Conservation (phyloP, 306 rosid genomes). For the Biancaea sappan region DNA sequence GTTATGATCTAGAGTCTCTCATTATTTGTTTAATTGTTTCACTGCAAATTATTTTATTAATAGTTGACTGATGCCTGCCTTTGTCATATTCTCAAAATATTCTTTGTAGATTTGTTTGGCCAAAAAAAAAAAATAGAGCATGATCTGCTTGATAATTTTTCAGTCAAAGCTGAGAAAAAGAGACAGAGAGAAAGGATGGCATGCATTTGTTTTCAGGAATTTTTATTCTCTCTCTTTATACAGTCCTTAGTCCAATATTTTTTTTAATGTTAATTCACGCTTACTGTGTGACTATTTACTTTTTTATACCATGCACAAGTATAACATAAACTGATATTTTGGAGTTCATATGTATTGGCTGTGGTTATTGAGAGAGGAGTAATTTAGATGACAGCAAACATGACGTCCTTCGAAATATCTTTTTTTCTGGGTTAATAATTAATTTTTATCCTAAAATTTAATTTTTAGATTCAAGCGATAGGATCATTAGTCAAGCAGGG, state of each 20-base stretch:
- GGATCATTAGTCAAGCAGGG: neutral
- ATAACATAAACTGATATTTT: neutral
- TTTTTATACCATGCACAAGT: neutral
- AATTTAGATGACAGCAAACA: neutral
- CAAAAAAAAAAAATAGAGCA: constrained; percentile 97
- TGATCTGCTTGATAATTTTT: constrained; percentile 67
- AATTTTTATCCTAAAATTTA: neutral
- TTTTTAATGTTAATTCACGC: neutral
- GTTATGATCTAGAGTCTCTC: neutral
- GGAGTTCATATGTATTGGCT: neutral
- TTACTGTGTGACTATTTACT: neutral
- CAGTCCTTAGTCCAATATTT: neutral
- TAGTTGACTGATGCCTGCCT: constrained; percentile 2
- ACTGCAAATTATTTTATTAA: neutral
- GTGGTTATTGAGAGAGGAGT: neutral
- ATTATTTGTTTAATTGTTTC: neutral
- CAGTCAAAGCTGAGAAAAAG: constrained; percentile 76
- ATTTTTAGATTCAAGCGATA: neutral
- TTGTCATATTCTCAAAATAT: constrained; percentile 1
- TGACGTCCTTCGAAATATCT: neutral
- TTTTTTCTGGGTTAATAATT: neutral
- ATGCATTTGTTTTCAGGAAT: constrained; percentile 27
- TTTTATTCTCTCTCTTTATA: neutral
- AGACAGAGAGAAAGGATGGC: constrained; percentile 91
- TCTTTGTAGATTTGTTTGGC: constrained; percentile 88